These are phyloP conservation scores for Paramecium biaurelia DNA, from an alignment of 73 alveolate species.

Conservation along the genomic window DNA sequence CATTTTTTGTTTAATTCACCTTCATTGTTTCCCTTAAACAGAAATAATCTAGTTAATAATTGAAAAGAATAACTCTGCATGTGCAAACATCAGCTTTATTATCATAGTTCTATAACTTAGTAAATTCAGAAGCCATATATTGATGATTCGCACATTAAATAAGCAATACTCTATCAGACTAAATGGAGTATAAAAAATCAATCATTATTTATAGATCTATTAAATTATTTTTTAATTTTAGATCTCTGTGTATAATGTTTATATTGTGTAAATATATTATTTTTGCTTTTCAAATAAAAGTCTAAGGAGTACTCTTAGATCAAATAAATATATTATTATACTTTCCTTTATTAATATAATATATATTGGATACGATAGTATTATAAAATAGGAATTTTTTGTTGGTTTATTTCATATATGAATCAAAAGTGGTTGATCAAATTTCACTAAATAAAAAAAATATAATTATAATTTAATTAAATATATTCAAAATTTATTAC, in stretches of 20 bases:
- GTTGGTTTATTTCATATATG: too few relatives aligned
- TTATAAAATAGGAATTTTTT: too few relatives aligned
- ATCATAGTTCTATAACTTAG: background rate
- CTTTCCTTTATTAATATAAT: constrained; percentile 42
- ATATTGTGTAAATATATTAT: constrained; percentile 67
- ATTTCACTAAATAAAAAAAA: too few relatives aligned
- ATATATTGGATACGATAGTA: too few relatives aligned
- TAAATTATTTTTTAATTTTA: constrained; percentile 81
- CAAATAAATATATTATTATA: constrained; percentile 39
- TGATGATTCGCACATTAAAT: constrained; percentile 74
- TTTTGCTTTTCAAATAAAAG: constrained; percentile 55
- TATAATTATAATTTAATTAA: too few relatives aligned
- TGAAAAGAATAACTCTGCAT: background rate
- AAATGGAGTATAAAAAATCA: constrained; percentile 80
- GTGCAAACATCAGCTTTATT: background rate
- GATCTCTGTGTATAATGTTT: constrained; percentile 74
- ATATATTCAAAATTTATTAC: too few relatives aligned
- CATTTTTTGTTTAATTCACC: constrained; percentile 53
- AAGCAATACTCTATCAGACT: constrained; percentile 37
- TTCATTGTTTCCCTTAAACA: constrained; percentile 23
- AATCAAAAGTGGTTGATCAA: too few relatives aligned
- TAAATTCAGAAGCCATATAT: background rate
- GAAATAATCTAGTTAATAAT: background rate
- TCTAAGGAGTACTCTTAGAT: constrained; percentile 73
- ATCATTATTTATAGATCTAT: constrained; percentile 65